Percentiles rank a stretch among this genome's conserved stretches.
These are phyloP conservation scores for Stentor roeselii DNA, from an alignment of 73 alveolate species.

Conservation along the genomic window DNA sequence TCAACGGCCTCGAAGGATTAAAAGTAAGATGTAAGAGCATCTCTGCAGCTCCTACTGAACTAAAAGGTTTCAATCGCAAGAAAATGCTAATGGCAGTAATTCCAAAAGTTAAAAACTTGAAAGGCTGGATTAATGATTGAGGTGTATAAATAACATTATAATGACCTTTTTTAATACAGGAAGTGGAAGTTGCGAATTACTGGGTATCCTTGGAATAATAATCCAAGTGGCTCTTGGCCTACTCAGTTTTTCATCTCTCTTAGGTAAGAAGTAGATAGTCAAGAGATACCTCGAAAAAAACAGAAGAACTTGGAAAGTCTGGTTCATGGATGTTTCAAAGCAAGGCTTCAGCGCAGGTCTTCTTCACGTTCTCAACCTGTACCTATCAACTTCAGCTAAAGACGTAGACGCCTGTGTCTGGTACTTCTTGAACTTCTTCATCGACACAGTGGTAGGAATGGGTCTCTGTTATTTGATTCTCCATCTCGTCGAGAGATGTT, in stretches of 20 bases:
- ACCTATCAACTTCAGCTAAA: slow-evolving; percentile 6
- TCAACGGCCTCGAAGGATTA: too few relatives aligned
- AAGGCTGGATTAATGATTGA: too few relatives aligned
- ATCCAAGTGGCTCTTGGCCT: not conserved
- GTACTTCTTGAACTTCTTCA: slow-evolving; percentile 40
- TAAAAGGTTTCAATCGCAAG: too few relatives aligned
- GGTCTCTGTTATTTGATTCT: not conserved
- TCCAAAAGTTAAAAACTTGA: too few relatives aligned
- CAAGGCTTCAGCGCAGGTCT: slow-evolving; percentile 38
- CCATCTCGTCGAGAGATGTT: not conserved
- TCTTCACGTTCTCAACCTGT: slow-evolving; percentile 32
- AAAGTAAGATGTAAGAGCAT: too few relatives aligned
- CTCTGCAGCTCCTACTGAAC: too few relatives aligned
- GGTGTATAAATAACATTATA: too few relatives aligned
- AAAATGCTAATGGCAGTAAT: too few relatives aligned
- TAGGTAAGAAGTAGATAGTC: slow-evolving; percentile 34
- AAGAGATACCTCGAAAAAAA: slow-evolving; percentile 49
- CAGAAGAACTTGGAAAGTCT: slow-evolving; percentile 48
- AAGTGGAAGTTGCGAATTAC: not conserved
- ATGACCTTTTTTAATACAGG: not conserved
- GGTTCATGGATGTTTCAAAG: slow-evolving; percentile 47
- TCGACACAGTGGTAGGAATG: slow-evolving; percentile 31
- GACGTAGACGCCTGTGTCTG: slow-evolving; percentile 32
- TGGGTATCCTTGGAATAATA: not conserved
- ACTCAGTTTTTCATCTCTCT: not conserved